These are phyloP conservation scores for Evernia prunastri DNA, from an alignment of 495 filamentous ascomycete species.

Conservation along the genomic window DNA sequence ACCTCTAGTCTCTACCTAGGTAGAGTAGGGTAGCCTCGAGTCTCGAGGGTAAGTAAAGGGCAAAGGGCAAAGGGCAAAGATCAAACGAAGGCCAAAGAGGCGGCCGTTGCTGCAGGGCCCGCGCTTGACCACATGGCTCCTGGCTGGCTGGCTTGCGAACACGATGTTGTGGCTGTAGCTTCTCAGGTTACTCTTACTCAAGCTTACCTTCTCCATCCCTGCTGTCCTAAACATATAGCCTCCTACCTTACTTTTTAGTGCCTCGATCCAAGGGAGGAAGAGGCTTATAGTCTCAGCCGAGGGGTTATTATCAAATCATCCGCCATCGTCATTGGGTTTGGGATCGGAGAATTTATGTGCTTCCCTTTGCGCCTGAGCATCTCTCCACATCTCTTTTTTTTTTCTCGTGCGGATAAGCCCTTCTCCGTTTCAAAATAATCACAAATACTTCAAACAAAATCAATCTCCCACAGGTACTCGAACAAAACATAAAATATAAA, in stretches of 20 bases:
- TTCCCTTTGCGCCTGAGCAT: not conserved
- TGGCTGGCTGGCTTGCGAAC: no score
- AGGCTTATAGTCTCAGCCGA: not conserved
- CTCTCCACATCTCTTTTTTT: not conserved
- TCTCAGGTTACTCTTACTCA: not conserved
- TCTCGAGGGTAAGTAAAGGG: not conserved
- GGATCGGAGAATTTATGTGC: not conserved
- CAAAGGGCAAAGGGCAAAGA: no score
- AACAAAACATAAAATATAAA: no score
- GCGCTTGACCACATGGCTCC: constrained; percentile 2
- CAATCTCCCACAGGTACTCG: no score
- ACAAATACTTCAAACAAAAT: not conserved
- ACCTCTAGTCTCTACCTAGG: no score
- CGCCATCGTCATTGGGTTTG: not conserved
- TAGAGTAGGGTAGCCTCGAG: not conserved
- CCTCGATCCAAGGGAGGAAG: not conserved
- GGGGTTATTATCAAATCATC: no score
- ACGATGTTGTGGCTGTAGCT: not conserved
- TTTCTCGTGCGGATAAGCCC: constrained; percentile 5
- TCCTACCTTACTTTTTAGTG: not conserved
- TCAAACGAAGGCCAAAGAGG: no score
- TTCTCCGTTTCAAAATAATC: not conserved
- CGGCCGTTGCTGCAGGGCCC: constrained; percentile 1
- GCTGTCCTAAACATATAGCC: no score
- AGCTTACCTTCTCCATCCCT: no score